A percentile compares a stretch with the other conserved stretches of the same genome.
Evolutionary conservation across 106 monocot species (phyloP).

Genomic region (Platanthera zijinensis): DNA sequence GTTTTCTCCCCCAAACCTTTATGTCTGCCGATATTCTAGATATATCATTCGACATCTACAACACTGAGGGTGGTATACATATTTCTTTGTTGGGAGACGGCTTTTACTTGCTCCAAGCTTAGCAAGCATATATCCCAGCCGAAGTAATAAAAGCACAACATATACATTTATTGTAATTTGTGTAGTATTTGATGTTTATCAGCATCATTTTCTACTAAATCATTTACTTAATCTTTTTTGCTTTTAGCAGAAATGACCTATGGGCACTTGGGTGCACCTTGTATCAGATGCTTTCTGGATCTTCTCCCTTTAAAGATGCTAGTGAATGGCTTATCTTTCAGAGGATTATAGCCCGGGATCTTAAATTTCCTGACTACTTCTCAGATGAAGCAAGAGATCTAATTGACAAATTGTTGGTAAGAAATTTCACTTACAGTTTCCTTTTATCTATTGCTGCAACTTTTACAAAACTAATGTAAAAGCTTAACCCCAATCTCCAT

Average conservation of each 20-base stretch:
- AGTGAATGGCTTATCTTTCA: slow-evolving; percentile 99
- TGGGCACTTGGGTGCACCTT: slow-evolving; percentile 99
- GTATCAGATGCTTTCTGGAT: slow-evolving; percentile 96
- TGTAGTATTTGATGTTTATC: background rate
- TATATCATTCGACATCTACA: background rate
- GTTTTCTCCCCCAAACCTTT: too few relatives aligned
- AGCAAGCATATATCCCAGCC: background rate
- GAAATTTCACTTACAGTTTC: slow-evolving; percentile 6
- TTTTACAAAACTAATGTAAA: background rate
- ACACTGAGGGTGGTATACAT: background rate
- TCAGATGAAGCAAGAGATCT: slow-evolving; percentile 78
- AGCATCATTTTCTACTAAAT: background rate
- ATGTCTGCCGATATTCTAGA: background rate
- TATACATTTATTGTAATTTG: background rate
- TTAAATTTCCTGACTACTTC: slow-evolving; percentile 81
- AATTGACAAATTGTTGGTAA: slow-evolving; percentile 84
- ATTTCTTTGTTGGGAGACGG: background rate
- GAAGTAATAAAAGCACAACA: slow-evolving; percentile 3
- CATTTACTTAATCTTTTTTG: slow-evolving; percentile 4
- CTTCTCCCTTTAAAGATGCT: slow-evolving; percentile 92
- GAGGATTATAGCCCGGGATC: slow-evolving; percentile 78
- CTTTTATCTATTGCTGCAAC: background rate
- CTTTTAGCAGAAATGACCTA: slow-evolving; percentile 73
- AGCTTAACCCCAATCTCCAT: background rate
- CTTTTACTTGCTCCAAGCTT: background rate